phyloP scores from a whole-genome alignment of 495 filamentous ascomycete species.

The Aspergillus incahuasiensis region DNA sequence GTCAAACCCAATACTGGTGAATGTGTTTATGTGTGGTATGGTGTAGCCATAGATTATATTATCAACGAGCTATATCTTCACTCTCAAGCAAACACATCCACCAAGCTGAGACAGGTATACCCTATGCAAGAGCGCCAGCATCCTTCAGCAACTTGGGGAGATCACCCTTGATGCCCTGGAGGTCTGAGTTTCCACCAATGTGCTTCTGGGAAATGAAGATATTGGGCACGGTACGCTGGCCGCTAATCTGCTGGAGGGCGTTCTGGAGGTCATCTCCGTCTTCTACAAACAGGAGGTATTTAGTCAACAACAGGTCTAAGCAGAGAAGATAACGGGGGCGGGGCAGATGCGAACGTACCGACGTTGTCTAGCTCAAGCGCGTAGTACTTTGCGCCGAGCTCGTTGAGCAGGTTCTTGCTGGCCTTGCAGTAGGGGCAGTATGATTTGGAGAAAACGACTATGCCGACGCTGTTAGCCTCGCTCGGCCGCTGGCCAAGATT shows the following conservation, averaged over 20 bases:
- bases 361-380: constrained; percentile 80
- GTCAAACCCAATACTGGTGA: too few species aligned
- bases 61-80: background rate
- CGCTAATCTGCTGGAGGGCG: constrained; percentile 73
- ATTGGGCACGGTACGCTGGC: constrained; percentile 87
- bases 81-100: background rate
- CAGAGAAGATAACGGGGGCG: background rate
- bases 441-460: constrained; percentile 92
- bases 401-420: constrained; percentile 67
- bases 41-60: background rate
- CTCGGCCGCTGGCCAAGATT: background rate
- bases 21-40: background rate
- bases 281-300: constrained; percentile 36
- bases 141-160: constrained; percentile 56
- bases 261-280: constrained; percentile 81
- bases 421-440: constrained; percentile 94
- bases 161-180: constrained; percentile 62
- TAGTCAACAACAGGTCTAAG: background rate
- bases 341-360: constrained; percentile 46
- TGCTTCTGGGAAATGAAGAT: constrained; percentile 88
- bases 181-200: constrained; percentile 94
- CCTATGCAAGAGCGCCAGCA: constrained; percentile 57
- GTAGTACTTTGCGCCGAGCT: constrained; percentile 67
- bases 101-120: background rate
- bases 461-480: background rate